phyloP scores from a whole-genome alignment of 2,329 filamentous ascomycete genomes.

The Meredithiella fracta region DNA sequence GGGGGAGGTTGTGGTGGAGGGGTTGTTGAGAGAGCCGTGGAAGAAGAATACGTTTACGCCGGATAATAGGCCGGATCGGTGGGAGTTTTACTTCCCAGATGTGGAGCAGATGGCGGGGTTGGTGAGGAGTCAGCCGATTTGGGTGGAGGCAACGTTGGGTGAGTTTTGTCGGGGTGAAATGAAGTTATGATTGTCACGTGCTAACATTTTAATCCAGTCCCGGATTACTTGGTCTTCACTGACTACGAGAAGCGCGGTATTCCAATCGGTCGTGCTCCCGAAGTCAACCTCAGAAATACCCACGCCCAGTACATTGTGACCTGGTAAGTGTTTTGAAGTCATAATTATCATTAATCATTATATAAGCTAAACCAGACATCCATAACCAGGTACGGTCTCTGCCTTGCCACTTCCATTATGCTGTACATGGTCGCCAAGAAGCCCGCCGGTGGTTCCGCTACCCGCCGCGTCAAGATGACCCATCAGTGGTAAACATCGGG shows the following conservation, averaged over 20 bases:
- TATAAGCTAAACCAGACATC: background rate
- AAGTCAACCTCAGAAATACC: conserved; percentile 90
- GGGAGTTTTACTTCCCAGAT: conserved; percentile 90
- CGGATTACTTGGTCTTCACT: conserved; percentile 60
- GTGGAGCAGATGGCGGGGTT: conserved; percentile 77
- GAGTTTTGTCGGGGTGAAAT: conserved; percentile 19
- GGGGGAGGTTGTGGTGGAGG: conserved; percentile 64
- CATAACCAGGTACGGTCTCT: conserved; percentile 60
- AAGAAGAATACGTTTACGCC: conserved; percentile 98
- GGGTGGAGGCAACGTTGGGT: conserved; percentile 95
- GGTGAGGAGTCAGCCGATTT: conserved; percentile 71
- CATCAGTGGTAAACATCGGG: conserved; percentile 44
- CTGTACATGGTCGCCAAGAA: conserved; percentile 89
- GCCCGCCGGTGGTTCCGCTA: conserved; percentile 49
- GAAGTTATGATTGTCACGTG: background rate
- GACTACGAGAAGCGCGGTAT: conserved; percentile 66
- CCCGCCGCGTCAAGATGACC: conserved; percentile 59
- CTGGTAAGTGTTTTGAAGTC: conserved; percentile 46
- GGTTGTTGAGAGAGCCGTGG: conserved; percentile 73
- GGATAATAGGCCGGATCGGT: conserved; percentile 64
- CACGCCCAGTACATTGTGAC: conserved; percentile 98
- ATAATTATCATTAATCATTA: conserved; percentile 6
- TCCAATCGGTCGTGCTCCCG: conserved; percentile 71
- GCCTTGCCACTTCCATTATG: conserved; percentile 79
- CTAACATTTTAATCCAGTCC: conserved; percentile 33